Conservation (phyloP, 257 asterid genomes). For the Salvia hispanica region DNA sequence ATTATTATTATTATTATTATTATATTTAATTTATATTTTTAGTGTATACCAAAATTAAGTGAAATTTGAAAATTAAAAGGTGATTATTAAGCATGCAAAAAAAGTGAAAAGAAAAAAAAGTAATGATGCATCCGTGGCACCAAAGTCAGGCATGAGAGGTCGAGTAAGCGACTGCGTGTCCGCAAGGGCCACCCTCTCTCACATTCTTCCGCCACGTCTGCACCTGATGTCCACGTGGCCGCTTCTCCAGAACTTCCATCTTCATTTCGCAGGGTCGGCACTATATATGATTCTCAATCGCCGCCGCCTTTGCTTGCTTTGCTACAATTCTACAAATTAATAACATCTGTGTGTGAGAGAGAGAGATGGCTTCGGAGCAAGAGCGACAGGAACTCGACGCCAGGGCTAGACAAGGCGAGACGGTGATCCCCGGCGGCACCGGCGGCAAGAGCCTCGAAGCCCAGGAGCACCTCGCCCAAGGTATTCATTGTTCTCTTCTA, state of each 20-base stretch:
- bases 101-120: no score
- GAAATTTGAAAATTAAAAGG: no score
- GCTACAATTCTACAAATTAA: not conserved
- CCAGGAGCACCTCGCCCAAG: conserved; percentile 72
- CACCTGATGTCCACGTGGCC: conserved; percentile 34
- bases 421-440: conserved; percentile 82
- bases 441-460: conserved; percentile 89
- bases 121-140: not conserved
- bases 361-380: conserved; percentile 50
- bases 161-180: conserved; percentile 33
- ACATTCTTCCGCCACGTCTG: conserved; percentile 32
- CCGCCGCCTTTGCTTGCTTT: not conserved
- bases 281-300: not conserved
- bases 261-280: not conserved
- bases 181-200: not conserved
- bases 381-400: conserved; percentile 61
- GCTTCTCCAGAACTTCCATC: not conserved
- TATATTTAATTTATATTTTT: no score
- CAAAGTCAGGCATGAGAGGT: not conserved
- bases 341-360: no score
- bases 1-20: no score
- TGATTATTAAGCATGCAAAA: no score
- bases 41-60: no score
- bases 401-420: conserved; percentile 66
- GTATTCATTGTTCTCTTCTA: conserved; percentile 10